Base-by-base conservation (phyloP, 1,139 yeast genomes). In the Pichia sp. region DNA sequence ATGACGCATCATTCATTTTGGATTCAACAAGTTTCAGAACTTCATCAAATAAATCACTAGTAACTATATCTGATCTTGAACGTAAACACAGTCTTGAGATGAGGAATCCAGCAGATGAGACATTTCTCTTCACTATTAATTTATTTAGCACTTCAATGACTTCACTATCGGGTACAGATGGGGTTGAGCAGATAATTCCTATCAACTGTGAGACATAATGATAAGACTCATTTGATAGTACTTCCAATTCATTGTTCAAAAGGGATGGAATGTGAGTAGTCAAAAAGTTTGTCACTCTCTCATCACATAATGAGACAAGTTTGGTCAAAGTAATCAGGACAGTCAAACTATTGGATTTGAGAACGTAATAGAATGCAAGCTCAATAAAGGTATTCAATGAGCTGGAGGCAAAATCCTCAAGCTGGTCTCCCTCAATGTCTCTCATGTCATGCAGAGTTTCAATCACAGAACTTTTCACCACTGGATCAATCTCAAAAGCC, bases 401-500 rank as follows among this genome's bases (percentile, higher is more conserved):
- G 14, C 41, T 31, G n/a, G 12, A 23, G 4, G 30, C 21, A 21
- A 42, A 46, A n/a, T 27, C 37, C 26, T 47, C 45, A 11, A 35
- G 45, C 2, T 42, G 10, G n/a, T 32, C 39, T 26, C 40, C 40
- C 17, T 40, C 36, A 17, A 25, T 1, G 22, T 18, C 33, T 26
- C n/a, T 25, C 35, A 11, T 66, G 38, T 14, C 55, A 43, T 5
- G 44, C 34, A 56, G 25, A 28, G 64, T 59, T 1, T 41, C 31
- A 11, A 50, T 45, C 6, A 79, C 56, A 4, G 63, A 52, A 0
- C 40, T 30, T 25, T 74, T 60, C 1, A 83, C 84, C 1, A 51
- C 53, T 2, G 65, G 66, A 50, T 86, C 94, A 28, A 71, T 63
- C 33, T 74, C 80, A 6, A 83, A 40, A 0, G 93, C 85, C 38